A percentile compares a stretch with the other conserved stretches of the same genome.
Evolutionary conservation across 2,329 filamentous ascomycete genomes (phyloP).

Genomic region (Graphilbum fragrans): DNA sequence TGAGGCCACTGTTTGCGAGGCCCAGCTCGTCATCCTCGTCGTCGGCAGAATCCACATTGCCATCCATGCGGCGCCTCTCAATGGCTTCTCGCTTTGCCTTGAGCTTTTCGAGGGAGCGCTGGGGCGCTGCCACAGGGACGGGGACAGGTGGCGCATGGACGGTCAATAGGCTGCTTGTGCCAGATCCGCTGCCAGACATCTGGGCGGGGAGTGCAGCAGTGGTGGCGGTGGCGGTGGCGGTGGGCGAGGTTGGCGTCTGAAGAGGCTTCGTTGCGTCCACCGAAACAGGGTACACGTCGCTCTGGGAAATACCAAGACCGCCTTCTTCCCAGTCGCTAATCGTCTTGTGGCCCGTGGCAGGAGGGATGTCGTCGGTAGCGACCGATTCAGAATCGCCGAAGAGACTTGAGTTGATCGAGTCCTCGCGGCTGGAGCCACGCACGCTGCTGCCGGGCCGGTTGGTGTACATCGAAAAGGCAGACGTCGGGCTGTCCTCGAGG

Average conservation of each 20-base stretch:
- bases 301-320: conserved; percentile 67
- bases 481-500: conserved; percentile 73
- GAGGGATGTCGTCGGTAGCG: conserved; percentile 62
- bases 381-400: conserved; percentile 78
- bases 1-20: conserved; percentile 13
- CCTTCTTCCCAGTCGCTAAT: conserved; percentile 69
- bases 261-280: not conserved
- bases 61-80: conserved; percentile 61
- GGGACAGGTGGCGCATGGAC: too few relatives aligned
- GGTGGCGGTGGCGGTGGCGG: not conserved
- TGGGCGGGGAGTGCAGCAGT: too few relatives aligned
- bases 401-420: conserved; percentile 79
- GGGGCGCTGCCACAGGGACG: conserved; percentile 29
- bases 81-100: conserved; percentile 62
- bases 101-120: conserved; percentile 61
- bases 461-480: conserved; percentile 60
- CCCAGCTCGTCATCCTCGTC: conserved; percentile 91
- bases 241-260: not conserved
- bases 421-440: conserved; percentile 67
- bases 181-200: not conserved
- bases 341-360: conserved; percentile 61
- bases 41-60: conserved; percentile 73
- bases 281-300: conserved; percentile 22
- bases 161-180: too few relatives aligned
- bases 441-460: conserved; percentile 63